Evolutionary conservation across 2,329 filamentous ascomycete genomes (phyloP), one percentile per base, ranked within the genome.

Genomic region (Diaporthe velutina): DNA sequence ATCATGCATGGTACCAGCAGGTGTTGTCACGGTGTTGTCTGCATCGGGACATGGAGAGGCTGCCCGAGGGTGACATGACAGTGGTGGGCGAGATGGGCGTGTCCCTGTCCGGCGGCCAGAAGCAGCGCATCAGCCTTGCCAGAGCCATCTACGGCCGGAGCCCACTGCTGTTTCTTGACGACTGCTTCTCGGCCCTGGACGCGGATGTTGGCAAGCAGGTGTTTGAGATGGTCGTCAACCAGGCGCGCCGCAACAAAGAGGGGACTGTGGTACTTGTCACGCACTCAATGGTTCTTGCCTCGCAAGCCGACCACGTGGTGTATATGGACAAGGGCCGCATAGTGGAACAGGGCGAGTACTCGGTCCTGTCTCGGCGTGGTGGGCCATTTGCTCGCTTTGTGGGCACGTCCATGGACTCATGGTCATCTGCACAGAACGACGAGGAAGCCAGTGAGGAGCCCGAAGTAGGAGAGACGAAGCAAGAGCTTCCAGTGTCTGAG

Each of bases 321-420:
- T 90, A 90, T 84, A 91, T 94, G 85, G 88, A 93, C 55, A 88
- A 93, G n/a, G 93, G 92, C 0, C 84, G 81, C 2, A 90, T 94
- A 60, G 85, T 90, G 77, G 90, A 91, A 4, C 86, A 93, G 30
- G 92, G 91, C 73, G 91, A 91, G 0, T 93, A 64, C 28, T 1
- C 70, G 25, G 35, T 64, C 45, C 45, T 72, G 33, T 61, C 57
- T 52, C 33, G 57, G 5, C 57, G 70, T 19, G 33, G 60, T 35
- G 70, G 70, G 4, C 70, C 70, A 6, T 72, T 72, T n/a, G 12
- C 57, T 30, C 70, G 70, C 5, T 72, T 72, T 45, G 70, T 72
- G 1, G 70, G 70, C 58, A 54, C 45, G 0, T 72, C 70, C 10
- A 64, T 61, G 70, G 57, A 72, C 30, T 72, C 70, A 91, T 78